A percentile compares a stretch with the other conserved stretches of the same genome.
phyloP scores from a whole-genome alignment of 2,329 filamentous ascomycete species.

The Colletotrichum navitas region DNA sequence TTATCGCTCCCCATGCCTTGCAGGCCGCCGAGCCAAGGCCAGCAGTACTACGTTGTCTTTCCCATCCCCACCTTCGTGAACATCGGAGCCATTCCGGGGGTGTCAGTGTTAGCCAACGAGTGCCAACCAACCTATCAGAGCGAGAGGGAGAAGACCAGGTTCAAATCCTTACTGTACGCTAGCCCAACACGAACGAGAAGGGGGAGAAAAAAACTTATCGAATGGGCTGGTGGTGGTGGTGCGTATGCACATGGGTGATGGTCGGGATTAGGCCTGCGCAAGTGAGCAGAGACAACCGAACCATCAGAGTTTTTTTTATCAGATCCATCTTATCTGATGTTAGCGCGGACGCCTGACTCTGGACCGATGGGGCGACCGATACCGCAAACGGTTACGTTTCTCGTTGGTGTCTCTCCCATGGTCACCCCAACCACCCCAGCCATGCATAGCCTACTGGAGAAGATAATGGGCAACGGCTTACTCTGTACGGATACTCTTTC shows the following conservation, averaged over 20 bases:
- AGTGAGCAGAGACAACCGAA: background rate
- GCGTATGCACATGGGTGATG: too few species aligned
- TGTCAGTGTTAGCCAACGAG: background rate
- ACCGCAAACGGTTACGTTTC: conserved; percentile 22
- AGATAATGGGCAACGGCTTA: background rate
- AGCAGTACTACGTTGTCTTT: conserved; percentile 10
- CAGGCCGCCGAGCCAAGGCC: conserved; percentile 9
- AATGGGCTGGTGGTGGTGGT: conserved; percentile 14
- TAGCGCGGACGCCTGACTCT: conserved; percentile 20
- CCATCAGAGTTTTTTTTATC: conserved; percentile 36
- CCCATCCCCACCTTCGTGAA: background rate
- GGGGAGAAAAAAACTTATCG: background rate
- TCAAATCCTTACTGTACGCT: background rate
- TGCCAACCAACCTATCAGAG: background rate
- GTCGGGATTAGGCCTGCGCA: conserved; percentile 18
- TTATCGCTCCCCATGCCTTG: conserved; percentile 6
- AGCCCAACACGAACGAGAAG: conserved; percentile 6
- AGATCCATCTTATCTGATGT: conserved; percentile 42
- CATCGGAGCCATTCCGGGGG: conserved; percentile 37
- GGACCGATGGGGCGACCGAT: conserved; percentile 28
- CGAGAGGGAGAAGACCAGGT: background rate
- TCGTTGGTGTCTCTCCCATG: conserved; percentile 10
- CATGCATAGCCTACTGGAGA: background rate
- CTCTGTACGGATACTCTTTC: background rate
- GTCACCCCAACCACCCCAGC: conserved; percentile 27